Evolutionary conservation across 345 rosid species (phyloP).

Genomic region (Eucalyptus cloeziana): DNA sequence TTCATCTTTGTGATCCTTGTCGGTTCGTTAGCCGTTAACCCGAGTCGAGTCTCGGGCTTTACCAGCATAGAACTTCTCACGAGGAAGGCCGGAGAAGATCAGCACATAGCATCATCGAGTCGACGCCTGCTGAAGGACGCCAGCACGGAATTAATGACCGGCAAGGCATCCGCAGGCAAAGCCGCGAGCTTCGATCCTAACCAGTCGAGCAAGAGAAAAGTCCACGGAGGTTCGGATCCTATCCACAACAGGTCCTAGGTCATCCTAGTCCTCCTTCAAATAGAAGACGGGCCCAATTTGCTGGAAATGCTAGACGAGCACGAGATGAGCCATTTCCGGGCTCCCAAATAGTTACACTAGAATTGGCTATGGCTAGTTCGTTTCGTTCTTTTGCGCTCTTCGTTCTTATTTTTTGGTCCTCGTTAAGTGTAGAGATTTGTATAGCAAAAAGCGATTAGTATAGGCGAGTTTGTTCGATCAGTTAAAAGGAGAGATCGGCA

Average conservation of each 20-base stretch:
- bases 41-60: slow-evolving; percentile 19
- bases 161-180: slow-evolving; percentile 14
- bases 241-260: slow-evolving; percentile 52
- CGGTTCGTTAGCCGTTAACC: slow-evolving; percentile 32
- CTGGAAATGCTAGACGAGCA: background rate
- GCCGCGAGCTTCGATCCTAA: slow-evolving; percentile 26
- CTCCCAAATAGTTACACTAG: background rate
- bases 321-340: background rate
- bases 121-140: slow-evolving; percentile 25
- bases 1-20: slow-evolving; percentile 38
- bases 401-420: background rate
- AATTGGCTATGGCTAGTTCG: background rate
- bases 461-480: background rate
- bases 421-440: background rate
- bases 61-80: slow-evolving; percentile 10
- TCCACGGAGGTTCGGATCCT: slow-evolving; percentile 72
- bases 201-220: slow-evolving; percentile 62
- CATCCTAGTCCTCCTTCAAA: background rate
- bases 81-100: slow-evolving; percentile 9
- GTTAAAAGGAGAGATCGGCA: background rate
- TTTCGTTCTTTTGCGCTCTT: background rate
- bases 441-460: background rate
- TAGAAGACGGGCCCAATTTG: background rate
- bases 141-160: slow-evolving; percentile 12
- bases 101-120: slow-evolving; percentile 1